Conservation (phyloP, 495 filamentous ascomycete genomes). For the Penicillium egyptiacum region DNA sequence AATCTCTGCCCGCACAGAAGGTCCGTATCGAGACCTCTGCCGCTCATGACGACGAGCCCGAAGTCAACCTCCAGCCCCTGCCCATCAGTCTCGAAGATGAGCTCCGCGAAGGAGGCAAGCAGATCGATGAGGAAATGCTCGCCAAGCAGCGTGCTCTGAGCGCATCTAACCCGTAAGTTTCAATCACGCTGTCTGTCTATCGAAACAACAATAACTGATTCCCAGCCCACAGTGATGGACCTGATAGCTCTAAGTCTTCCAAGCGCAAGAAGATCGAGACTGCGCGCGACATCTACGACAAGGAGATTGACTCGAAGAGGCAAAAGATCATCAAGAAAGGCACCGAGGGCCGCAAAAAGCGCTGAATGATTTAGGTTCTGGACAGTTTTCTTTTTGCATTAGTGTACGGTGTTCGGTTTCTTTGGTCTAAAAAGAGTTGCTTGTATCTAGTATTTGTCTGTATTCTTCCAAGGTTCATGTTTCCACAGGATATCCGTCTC, state of each 20-base stretch:
- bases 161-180: constrained; percentile 79
- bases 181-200: background rate
- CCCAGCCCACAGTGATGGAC: constrained; percentile 67
- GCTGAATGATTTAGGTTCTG: constrained; percentile 18
- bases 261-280: constrained; percentile 80
- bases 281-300: constrained; percentile 52
- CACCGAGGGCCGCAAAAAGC: constrained; percentile 48
- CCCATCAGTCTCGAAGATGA: constrained; percentile 80
- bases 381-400: constrained; percentile 27
- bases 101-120: constrained; percentile 76
- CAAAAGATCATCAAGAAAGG: constrained; percentile 55
- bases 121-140: constrained; percentile 66
- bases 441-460: constrained; percentile 17
- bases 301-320: constrained; percentile 49
- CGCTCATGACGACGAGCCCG: constrained; percentile 62
- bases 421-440: constrained; percentile 13
- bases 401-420: constrained; percentile 23
- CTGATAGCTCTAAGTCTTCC: constrained; percentile 62
- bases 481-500: constrained; percentile 14
- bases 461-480: constrained; percentile 19
- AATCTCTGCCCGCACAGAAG: constrained; percentile 61
- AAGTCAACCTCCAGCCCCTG: constrained; percentile 65
- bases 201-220: constrained; percentile 49
- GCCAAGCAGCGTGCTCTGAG: constrained; percentile 83
- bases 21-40: constrained; percentile 47